phyloP scores from a whole-genome alignment of 306 rosid species.

The Amphicarpaea edgeworthii region DNA sequence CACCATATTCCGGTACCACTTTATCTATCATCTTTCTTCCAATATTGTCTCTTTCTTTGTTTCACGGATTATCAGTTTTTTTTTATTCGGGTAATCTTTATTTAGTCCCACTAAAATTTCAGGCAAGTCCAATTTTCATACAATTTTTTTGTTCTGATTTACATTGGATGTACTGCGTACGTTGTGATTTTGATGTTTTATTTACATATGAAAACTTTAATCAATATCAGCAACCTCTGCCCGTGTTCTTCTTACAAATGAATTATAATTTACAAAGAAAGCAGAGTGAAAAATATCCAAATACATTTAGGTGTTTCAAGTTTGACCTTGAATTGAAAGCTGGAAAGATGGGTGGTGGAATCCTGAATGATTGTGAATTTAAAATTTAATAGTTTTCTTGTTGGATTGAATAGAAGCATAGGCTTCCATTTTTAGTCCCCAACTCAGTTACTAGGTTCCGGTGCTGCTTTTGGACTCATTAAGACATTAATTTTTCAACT shows the following conservation, averaged over 20 bases:
- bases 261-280: no score
- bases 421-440: not conserved
- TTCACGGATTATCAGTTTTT: constrained; percentile 10
- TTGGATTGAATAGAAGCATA: not conserved
- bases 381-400: no score
- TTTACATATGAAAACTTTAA: not conserved
- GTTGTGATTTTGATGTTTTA: not conserved
- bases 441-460: not conserved
- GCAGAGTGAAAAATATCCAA: not conserved
- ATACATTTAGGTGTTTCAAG: no score
- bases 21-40: constrained; percentile 16
- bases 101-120: constrained; percentile 1
- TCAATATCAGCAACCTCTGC: not conserved
- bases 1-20: constrained; percentile 42
- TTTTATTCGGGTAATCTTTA: not conserved
- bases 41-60: constrained; percentile 15
- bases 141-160: constrained; percentile 4
- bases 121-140: constrained; percentile 41
- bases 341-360: not conserved
- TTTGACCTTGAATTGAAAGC: not conserved
- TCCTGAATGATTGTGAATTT: not conserved
- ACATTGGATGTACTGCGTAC: constrained; percentile 1
- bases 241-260: not conserved
- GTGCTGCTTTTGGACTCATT: not conserved
- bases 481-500: no score